Evolutionary conservation across 768 basidiomycete species (phyloP), one percentile per base, ranked within the genome.

Genomic region (Boletus pseudopeckii): DNA sequence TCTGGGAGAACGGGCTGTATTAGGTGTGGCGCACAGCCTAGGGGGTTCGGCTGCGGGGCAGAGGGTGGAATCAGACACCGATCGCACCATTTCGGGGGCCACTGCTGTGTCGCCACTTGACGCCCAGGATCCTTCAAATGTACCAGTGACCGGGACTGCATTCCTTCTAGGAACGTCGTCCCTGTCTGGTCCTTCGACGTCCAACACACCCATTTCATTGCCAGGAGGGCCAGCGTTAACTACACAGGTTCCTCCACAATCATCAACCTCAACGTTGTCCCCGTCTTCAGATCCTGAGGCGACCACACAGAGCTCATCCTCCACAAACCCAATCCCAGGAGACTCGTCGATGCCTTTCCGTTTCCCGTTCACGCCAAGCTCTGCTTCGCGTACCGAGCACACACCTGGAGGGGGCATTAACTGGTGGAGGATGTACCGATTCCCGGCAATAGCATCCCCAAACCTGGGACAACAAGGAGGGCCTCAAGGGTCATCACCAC

Each of bases 391-490:
- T 17, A 69, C 71, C 4, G 75, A 76, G 58, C 75, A 66, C 45
- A 67, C 70, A 17, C 71, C 73, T 17, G 74, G 75, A 37, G 71
- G 71, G 28, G 76, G 77, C 17, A 75, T 91, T 53, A 91, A 91
- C 64, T 88, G 88, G 82, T 91, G 90, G 90, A 75, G 89, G 51
- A 70, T 90, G 61, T 90, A 90, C 64, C 80, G 88, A n/a, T 91
- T 90, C 74, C 86, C 86, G 8, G 77, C 88, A 37, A 85, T 90
- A 58, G 58, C 72, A 14, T 74, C 78, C n/a, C 69, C 76, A 8
- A 59, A 64, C 50, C 54, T 51, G 42, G 61, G 53, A 50, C 60
- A 50, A 47, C 64, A 55, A 30, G 58, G 50, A 14, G 64, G 55
- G 18, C 30, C 40, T 8, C 57, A 53, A 44, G 66, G 48, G n/a